These are phyloP conservation scores for Exophiala sp. DNA, from an alignment of 2,329 filamentous ascomycete species.

Conservation along the genomic window DNA sequence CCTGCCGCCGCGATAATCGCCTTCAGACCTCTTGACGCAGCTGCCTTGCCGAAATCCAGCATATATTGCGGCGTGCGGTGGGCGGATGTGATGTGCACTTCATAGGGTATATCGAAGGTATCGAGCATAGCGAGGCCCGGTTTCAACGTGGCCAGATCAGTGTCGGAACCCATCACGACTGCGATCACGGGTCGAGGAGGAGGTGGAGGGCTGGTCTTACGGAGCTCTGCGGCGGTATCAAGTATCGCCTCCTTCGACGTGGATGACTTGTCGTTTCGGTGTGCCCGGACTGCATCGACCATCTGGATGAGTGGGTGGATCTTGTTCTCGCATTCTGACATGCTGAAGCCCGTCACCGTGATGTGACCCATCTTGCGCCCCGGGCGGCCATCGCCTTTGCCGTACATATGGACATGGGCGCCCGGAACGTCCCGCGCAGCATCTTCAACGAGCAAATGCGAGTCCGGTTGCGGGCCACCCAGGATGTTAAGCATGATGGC, in stretches of 20 bases:
- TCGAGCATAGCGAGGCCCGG: conserved; percentile 32
- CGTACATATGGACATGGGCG: conserved; percentile 78
- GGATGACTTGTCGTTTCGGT: conserved; percentile 47
- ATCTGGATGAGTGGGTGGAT: conserved; percentile 67
- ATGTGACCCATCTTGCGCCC: conserved; percentile 95
- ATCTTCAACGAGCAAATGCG: conserved; percentile 59
- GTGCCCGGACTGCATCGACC: conserved; percentile 77
- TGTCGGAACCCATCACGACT: conserved; percentile 49
- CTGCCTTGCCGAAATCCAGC: conserved; percentile 59
- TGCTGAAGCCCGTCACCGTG: conserved; percentile 69
- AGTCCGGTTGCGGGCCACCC: conserved; percentile 55
- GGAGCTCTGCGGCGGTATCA: conserved; percentile 16
- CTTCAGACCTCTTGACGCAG: conserved; percentile 58
- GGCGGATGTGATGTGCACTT: conserved; percentile 36
- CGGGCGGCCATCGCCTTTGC: conserved; percentile 77
- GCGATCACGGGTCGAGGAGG: conserved; percentile 36
- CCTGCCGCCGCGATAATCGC: conserved; percentile 69
- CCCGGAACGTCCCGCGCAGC: conserved; percentile 57
- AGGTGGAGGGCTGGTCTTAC: conserved; percentile 21
- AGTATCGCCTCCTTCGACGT: conserved; percentile 16
- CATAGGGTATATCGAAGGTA: conserved; percentile 31
- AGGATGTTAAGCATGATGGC: conserved; percentile 57
- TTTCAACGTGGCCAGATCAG: conserved; percentile 31
- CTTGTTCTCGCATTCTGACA: conserved; percentile 64
- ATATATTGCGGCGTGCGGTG: conserved; percentile 66